A percentile compares a stretch with the other conserved stretches of the same genome.
Conservation (phyloP, 23 red algal species). For the Gracilariopsis chorda region DNA sequence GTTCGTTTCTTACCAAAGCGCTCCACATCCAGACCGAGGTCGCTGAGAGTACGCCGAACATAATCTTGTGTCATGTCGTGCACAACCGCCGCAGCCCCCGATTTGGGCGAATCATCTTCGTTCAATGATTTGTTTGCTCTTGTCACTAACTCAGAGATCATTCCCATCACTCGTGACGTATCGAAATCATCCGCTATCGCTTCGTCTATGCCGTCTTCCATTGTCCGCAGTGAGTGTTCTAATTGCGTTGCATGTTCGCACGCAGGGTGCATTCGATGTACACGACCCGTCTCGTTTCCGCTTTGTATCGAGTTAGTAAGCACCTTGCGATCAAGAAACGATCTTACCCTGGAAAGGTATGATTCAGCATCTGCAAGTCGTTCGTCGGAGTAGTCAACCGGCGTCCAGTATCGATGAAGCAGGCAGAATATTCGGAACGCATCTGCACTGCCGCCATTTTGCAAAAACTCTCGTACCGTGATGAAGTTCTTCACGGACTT, state of each 20-base stretch:
- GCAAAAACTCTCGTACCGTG: slow-evolving; percentile 64
- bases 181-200: slow-evolving; percentile 64
- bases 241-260: slow-evolving; percentile 3
- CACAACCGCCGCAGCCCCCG: slow-evolving; percentile 25
- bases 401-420: slow-evolving; percentile 68
- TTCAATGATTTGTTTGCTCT: neutral
- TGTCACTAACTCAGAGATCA: slow-evolving; percentile 4
- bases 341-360: neutral
- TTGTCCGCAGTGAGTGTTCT: neutral
- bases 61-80: slow-evolving; percentile 4
- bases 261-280: slow-evolving; percentile 6
- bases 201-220: slow-evolving; percentile 10
- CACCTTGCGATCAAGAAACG: slow-evolving; percentile 19
- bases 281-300: neutral
- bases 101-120: slow-evolving; percentile 19
- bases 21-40: neutral
- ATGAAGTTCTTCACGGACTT: slow-evolving; percentile 95
- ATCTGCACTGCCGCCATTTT: slow-evolving; percentile 42
- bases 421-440: slow-evolving; percentile 81
- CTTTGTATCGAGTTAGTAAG: neutral
- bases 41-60: neutral
- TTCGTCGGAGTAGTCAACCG: slow-evolving; percentile 77
- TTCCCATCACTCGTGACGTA: slow-evolving; percentile 29
- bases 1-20: neutral
- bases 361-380: slow-evolving; percentile 25